phyloP scores from a whole-genome alignment of 148 eudicot genomes.

The Hydrangea macrophylla region DNA sequence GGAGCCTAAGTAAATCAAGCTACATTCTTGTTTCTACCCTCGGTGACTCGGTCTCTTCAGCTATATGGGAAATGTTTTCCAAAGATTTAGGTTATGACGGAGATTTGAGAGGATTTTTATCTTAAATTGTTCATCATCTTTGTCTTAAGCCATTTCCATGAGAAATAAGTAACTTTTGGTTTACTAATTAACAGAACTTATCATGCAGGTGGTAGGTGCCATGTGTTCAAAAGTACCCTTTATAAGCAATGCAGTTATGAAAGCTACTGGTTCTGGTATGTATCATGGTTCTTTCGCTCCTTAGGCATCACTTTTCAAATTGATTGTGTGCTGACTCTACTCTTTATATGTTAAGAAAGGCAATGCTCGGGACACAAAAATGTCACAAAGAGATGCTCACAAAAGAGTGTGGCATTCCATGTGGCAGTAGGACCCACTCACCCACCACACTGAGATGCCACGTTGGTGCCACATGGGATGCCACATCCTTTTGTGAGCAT shows the following conservation, averaged over 20 bases:
- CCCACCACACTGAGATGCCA: too few relatives aligned
- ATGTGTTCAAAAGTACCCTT: slow-evolving; percentile 92
- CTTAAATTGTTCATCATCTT: background rate
- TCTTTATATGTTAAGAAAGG: background rate
- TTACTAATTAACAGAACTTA: background rate
- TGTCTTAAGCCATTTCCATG: background rate
- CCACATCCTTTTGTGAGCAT: too few relatives aligned
- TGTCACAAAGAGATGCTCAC: too few relatives aligned
- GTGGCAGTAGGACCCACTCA: too few relatives aligned
- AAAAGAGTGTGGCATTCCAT: too few relatives aligned
- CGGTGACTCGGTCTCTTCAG: background rate
- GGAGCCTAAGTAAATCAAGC: background rate
- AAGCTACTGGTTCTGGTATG: slow-evolving; percentile 87
- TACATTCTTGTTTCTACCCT: background rate
- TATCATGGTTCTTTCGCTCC: slow-evolving; percentile 12
- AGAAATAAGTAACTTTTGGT: slow-evolving; percentile 7
- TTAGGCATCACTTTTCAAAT: background rate
- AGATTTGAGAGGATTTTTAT: background rate
- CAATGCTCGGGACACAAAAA: too few relatives aligned
- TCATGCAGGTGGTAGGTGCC: slow-evolving; percentile 73
- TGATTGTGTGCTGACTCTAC: background rate
- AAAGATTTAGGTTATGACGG: background rate
- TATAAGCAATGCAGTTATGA: slow-evolving; percentile 84
- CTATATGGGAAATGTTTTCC: too few relatives aligned
- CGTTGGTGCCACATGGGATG: too few relatives aligned